phyloP scores from a whole-genome alignment of 495 filamentous ascomycete species.

The Daldinia concentrica region DNA sequence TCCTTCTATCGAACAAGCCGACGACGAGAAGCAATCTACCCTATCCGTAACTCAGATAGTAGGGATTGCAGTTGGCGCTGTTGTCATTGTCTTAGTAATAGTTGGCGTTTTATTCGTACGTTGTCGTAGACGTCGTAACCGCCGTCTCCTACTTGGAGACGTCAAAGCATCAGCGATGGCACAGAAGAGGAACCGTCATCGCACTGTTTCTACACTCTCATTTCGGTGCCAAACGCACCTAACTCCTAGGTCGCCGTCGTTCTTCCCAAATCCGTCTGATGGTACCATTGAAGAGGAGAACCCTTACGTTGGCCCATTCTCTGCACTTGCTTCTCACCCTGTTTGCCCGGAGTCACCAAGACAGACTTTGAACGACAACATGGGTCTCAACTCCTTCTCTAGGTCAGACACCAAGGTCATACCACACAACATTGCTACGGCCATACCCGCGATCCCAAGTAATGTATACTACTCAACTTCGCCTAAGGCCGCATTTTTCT shows the following conservation, averaged over 20 bases:
- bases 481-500: slow-evolving; percentile 43
- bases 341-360: slow-evolving; percentile 25
- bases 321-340: slow-evolving; percentile 35
- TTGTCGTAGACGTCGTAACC: slow-evolving; percentile 52
- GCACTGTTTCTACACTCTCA: slow-evolving; percentile 53
- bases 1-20: slow-evolving; percentile 32
- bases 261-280: slow-evolving; percentile 45
- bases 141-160: slow-evolving; percentile 44
- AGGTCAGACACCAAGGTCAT: slow-evolving; percentile 4
- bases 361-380: slow-evolving; percentile 1
- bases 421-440: slow-evolving; percentile 34
- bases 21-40: slow-evolving; percentile 19
- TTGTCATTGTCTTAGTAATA: slow-evolving; percentile 46
- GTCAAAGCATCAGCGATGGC: slow-evolving; percentile 31
- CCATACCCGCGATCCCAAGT: slow-evolving; percentile 42
- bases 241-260: slow-evolving; percentile 49
- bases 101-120: slow-evolving; percentile 50
- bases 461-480: slow-evolving; percentile 50
- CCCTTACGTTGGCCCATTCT: slow-evolving; percentile 16
- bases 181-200: slow-evolving; percentile 39
- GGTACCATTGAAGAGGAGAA: slow-evolving; percentile 43
- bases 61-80: slow-evolving; percentile 48
- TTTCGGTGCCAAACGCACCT: slow-evolving; percentile 61
- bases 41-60: slow-evolving; percentile 49
- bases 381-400: slow-evolving; percentile 9